Evolutionary conservation across 192 early-diverging fungal species (phyloP), one percentile per base, ranked within the genome.

Genomic region (Lobosporangium transversale): DNA sequence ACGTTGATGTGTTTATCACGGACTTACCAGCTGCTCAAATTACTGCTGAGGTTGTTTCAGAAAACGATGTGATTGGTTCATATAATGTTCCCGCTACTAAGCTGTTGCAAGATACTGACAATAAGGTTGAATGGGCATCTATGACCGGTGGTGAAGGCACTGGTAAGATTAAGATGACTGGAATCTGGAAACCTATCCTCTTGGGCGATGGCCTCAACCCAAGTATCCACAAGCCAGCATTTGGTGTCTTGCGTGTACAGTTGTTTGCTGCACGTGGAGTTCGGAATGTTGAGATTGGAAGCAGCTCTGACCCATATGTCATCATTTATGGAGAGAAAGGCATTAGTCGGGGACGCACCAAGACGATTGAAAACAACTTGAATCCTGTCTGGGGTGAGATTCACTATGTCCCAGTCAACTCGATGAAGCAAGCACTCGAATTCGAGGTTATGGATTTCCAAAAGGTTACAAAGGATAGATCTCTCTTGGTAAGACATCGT

Each of bases 291-390:
- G 96, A 98, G 79, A 89, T 85, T 11, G 85, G 82, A 54, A 88
- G 92, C 75, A 94, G 93, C 81, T 96, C 94, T 3, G 95, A 99
- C 59, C 97, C 97, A n/a, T 99, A 97, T 80, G 85, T 87, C 36
- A 88, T 90, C 45, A 79, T 98, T n/a, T 58, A 14, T 33, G 66
- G 65, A 24, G 55, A 63, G 31, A 66, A 67, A 27, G 62, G 70
- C 15, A 79, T 87, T 62, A 53, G 84, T 23, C 80, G 92, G 51
- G 91, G 87, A 24, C 87, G 89, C 33, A 95, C 95, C 9, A 88
- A 91, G 32, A 85, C 90, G 62, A 92, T 94, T 60, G 88, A 92
- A n/a, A 92, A 92, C 65, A 89, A 90, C 15, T 70, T 97, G 56
- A 88, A 95, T 59, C 97, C 97, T 1, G 86, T 88, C 30, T 99